Percentiles rank a stretch among this genome's conserved stretches.
Evolutionary conservation across 257 asterid genomes (phyloP).

Genomic region (Paraleonurus japonicus): DNA sequence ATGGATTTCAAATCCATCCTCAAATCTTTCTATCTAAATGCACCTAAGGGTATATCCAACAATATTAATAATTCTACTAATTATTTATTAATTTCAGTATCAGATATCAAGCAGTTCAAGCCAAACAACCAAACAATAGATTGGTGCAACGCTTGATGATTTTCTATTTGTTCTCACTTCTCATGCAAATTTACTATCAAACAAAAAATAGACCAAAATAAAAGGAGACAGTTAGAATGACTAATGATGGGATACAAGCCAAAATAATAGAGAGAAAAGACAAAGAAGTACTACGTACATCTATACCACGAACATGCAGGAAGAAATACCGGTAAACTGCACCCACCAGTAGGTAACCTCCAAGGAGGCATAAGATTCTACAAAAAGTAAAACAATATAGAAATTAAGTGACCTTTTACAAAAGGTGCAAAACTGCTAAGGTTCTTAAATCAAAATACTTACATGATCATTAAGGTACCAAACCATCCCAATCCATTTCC

Average conservation of each 20-base stretch:
- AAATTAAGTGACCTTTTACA: slow-evolving; percentile 10
- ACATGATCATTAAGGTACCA: slow-evolving; percentile 64
- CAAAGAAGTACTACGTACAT: slow-evolving; percentile 51
- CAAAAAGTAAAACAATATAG: slow-evolving; percentile 27
- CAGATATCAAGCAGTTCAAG: neutral
- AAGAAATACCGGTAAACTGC: slow-evolving; percentile 67
- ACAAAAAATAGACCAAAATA: slow-evolving; percentile 6
- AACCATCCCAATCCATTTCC: slow-evolving; percentile 86
- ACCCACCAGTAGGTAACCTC: slow-evolving; percentile 79
- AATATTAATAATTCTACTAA: neutral
- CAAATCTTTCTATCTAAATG: neutral
- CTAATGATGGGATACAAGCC: neutral
- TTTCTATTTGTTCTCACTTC: neutral
- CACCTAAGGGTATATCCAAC: neutral
- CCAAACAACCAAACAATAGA: neutral
- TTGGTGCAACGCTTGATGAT: neutral
- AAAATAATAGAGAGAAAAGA: slow-evolving; percentile 7
- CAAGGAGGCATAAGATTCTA: slow-evolving; percentile 74
- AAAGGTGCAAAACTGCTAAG: neutral
- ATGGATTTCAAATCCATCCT: neutral
- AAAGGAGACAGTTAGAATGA: neutral
- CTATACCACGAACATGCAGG: slow-evolving; percentile 85
- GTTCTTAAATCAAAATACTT: slow-evolving; percentile 23
- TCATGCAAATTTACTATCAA: neutral
- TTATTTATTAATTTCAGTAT: neutral